Conservation (phyloP, 1,284 basidiomycete genomes). For the Tilletia setariae region DNA sequence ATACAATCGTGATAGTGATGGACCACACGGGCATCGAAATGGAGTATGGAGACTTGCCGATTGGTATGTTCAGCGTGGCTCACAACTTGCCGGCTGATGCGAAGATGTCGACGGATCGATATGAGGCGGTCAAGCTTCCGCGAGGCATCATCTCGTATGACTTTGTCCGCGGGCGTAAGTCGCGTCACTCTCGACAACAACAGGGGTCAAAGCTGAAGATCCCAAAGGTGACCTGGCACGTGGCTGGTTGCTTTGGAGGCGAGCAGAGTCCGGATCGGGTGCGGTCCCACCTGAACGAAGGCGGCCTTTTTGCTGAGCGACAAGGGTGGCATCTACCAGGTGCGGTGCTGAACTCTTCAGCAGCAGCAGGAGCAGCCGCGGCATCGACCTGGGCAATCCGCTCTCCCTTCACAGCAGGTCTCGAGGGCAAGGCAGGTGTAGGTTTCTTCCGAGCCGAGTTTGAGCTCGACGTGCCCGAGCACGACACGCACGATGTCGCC, state of each 20-base stretch:
- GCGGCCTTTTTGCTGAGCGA: conserved; percentile 73
- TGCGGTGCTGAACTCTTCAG: conserved; percentile 61
- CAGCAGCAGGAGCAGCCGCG: too few species aligned
- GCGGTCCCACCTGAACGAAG: conserved; percentile 71
- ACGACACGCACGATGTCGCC: conserved; percentile 23
- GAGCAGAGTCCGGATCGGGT: conserved; percentile 71
- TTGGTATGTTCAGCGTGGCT: conserved; percentile 24
- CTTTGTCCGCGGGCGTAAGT: conserved; percentile 61
- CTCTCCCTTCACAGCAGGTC: conserved; percentile 51
- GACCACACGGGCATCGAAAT: conserved; percentile 76
- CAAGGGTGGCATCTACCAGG: conserved; percentile 76
- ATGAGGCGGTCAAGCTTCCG: conserved; percentile 63
- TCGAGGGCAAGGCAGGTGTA: conserved; percentile 59
- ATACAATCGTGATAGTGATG: conserved; percentile 72
- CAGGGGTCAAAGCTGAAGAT: not conserved
- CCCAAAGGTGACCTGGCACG: conserved; percentile 68
- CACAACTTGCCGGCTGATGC: conserved; percentile 44
- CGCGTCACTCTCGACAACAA: not conserved
- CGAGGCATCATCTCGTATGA: conserved; percentile 64
- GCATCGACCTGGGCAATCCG: conserved; percentile 61
- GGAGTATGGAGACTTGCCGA: conserved; percentile 30
- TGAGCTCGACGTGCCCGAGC: conserved; percentile 57
- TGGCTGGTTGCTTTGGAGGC: conserved; percentile 75
- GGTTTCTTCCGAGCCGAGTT: conserved; percentile 76
- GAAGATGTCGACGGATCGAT: conserved; percentile 29